Percentiles rank a stretch among this genome's conserved stretches.
These are phyloP conservation scores for Aegilops sharonensis DNA, from an alignment of 176 grass and related monocot genomes.

Conservation along the genomic window DNA sequence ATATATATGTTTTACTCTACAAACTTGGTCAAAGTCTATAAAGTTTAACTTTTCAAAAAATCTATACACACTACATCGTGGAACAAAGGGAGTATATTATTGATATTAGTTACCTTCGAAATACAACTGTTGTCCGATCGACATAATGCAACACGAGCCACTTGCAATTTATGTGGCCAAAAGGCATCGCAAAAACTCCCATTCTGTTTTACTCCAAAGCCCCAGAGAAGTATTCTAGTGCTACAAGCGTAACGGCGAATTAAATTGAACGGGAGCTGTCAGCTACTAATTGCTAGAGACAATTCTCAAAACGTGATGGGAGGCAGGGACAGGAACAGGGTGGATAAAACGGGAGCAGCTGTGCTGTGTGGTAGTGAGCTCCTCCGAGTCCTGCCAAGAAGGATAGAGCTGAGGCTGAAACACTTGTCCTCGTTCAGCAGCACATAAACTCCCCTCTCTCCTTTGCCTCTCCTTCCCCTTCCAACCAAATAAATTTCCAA, in stretches of 20 bases:
- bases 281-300: conserved; percentile 2
- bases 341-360: conserved; percentile 25
- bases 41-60: too few species aligned
- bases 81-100: too few species aligned
- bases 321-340: conserved; percentile 3
- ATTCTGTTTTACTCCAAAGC: neutral
- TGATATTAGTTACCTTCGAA: neutral
- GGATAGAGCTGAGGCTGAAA: conserved; percentile 36
- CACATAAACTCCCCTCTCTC: conserved; percentile 14
- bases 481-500: neutral
- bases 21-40: too few species aligned
- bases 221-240: neutral
- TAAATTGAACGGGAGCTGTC: neutral
- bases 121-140: neutral
- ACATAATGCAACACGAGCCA: conserved; percentile 21
- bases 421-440: conserved; percentile 24
- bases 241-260: neutral
- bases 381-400: conserved; percentile 17
- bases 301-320: neutral
- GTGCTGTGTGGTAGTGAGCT: conserved; percentile 45
- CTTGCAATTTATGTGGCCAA: neutral
- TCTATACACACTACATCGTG: too few species aligned
- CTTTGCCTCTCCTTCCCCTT: neutral
- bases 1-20: too few species aligned
- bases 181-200: neutral